Evolutionary conservation across 352 stramenopile species (phyloP).

Genomic region (Saprolegnia parasitica): DNA sequence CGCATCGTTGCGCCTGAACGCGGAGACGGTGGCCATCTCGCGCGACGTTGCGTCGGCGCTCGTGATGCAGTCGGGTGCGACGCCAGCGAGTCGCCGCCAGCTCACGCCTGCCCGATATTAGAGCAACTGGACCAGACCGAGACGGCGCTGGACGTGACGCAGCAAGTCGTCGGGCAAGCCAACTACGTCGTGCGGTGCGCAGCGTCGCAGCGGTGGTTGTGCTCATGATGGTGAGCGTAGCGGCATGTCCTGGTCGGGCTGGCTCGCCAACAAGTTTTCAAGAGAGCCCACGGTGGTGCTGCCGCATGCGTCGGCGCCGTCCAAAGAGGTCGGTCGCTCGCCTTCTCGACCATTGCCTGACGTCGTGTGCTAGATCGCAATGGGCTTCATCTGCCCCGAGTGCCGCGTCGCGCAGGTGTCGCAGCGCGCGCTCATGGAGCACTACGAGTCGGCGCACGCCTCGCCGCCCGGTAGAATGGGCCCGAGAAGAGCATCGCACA

Average conservation of each 20-base stretch:
- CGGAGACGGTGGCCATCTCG: constrained; percentile 21
- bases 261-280: constrained; percentile 70
- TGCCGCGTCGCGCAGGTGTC: constrained; percentile 67
- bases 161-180: constrained; percentile 20
- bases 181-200: constrained; percentile 26
- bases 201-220: not conserved
- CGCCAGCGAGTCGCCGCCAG: too few species aligned
- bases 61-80: constrained; percentile 19
- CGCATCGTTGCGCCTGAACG: constrained; percentile 18
- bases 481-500: not conserved
- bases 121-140: constrained; percentile 21
- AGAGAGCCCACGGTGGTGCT: constrained; percentile 31
- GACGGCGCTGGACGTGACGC: constrained; percentile 20
- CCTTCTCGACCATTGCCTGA: not conserved
- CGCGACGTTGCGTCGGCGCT: constrained; percentile 11
- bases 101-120: not conserved
- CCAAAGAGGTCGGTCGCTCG: not conserved
- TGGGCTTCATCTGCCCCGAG: constrained; percentile 82
- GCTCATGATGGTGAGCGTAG: not conserved
- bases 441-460: constrained; percentile 51
- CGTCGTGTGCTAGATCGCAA: constrained; percentile 46
- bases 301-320: not conserved
- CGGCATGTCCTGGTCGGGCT: constrained; percentile 56
- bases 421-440: constrained; percentile 44
- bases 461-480: not conserved